Evolutionary conservation across 352 stramenopile genomes (phyloP), one percentile per base, ranked within the genome.

Genomic region (Pythium phragmiticola): DNA sequence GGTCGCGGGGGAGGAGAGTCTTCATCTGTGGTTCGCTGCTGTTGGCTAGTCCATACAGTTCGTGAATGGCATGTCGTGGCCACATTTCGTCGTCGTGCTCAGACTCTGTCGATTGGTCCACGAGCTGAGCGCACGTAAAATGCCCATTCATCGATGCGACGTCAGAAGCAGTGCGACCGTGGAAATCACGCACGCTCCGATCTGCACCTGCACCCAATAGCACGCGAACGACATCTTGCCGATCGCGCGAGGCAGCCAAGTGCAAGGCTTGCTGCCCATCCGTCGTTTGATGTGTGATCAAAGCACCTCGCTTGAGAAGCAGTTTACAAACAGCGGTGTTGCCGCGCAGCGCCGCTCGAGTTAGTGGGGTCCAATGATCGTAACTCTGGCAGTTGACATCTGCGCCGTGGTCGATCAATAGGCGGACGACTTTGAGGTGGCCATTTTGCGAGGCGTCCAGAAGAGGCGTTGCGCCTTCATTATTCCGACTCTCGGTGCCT

Each of bases 291-390:
- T 34, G 12, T 8, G 4, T 26, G 11, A 7, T 45, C 28, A 17
- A 52, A 1, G 55, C 55, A 9, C 43, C 42, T 30, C 16, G 16
- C 2, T 34, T 6, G 4, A 62, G n/a, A 13, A 62, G 41, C 55
- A 62, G 6, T 21, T 1, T 4, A 36, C 55, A 62, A 3, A 54
- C 28, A 3, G 21, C 11, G 6, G 26, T 54, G n/a, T 62, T 23
- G 26, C 55, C 42, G 2, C 34, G 33, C 7, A 13, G 16, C 6
- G 30, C 28, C 3, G 55, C 28, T 1, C 23, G 46, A 17, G 19
- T 54, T 28, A 62, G 28, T 9, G 55, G 55, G 17, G 55, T 62
- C 30, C 41, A 62, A 8, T 45, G 13, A 28, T 62, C 30, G 17
- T 54, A 2, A 12, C 30, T 14, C 7, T 37, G 14, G 52, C 39